Evolutionary conservation across 208 protist species (phyloP), one percentile per base, ranked within the genome.

Genomic region (Crithidia mellificae): DNA sequence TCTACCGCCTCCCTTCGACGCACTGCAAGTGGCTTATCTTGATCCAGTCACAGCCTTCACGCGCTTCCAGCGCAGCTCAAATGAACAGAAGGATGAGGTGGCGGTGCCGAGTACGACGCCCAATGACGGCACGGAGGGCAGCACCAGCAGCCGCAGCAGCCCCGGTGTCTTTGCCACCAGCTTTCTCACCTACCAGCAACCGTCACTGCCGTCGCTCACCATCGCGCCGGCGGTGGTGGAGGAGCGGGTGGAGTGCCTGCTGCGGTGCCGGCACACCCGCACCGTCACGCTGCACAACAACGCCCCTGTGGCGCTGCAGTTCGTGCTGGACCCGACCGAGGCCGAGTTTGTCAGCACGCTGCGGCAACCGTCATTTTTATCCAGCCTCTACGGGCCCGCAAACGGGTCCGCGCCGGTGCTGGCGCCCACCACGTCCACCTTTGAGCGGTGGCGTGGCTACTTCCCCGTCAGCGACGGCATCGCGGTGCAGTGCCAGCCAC

Each of bases 161-260:
- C n/a, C n/a, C n/a, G n/a, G 65, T 24, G 82, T 84, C 50, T 96
- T 93, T 72, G 79, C 77, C 14, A 80, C 78, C 22, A 84, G 87
- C 29, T 91, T 96, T 73, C 83, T 89, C 59, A 72, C 90, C n/a
- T 90, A 90, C 68, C 77, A 85, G n/a, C 75, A 92, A 49, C 88
- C 91, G 8, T 53, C 74, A 14, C 25, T 77, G 32, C 88, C 87
- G 14, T 78, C 73, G 12, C 54, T 90, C 14, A 74, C 81, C 52
- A 56, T 96, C 19, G 73, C 87, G 12, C 88, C 91, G 9, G 72
- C 79, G 34, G 72, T 72, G 19, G 53, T 96, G 20, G 88, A 93
- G 57, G 88, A 92, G 57, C 69, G 74, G 3, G 72, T 94, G 65
- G 88, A 96, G 56, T 96, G 87, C 43, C 77, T 96, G 11, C 77